Base-by-base conservation (phyloP, 306 rosid genomes). In the Begonia peltatifolia region DNA sequence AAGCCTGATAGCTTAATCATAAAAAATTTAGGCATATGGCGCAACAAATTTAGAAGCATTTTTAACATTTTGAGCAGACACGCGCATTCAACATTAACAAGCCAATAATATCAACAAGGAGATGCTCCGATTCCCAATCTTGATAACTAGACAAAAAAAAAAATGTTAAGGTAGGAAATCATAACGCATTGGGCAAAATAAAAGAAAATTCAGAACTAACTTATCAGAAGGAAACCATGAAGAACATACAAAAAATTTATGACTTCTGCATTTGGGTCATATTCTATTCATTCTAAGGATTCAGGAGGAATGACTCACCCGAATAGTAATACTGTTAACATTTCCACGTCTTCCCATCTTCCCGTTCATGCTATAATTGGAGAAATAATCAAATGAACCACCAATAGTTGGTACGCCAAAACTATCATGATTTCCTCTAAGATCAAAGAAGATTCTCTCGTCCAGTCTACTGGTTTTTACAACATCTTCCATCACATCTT, bases 351-450 rank as follows among this genome's bases (percentile, higher is more conserved):
- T 78, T 13, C 86, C 92, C 64, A 90, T 12, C 70, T 69, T 87
- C 47, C 82, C 92, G 70, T 64, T 90, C 74, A 83, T 71, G 69
- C 97, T 90, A 63, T 85, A 78, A 36, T 76, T 90, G 38, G 92
- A 76, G 58, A 78, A 90, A 78, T 76, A 90, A 78, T 90, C 95
- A 55, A 67, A 77, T 41, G 92, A 63, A 64, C 82, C 85, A 62
- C 86, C 94, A 58, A 65, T 46, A 42, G 41, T 47, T 0, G 97
- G 97, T 42, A 90, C 92, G 42, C 94, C 97, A 53, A 90, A 90
- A 59, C 66, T 83, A 66, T 90, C 97, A 68, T 83, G 97, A 63
- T 90, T 85, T 36, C 95, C 97, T 65, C 92, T 65, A 13, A 90
- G 77, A 68, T 90, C 97, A 30, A 60, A 85, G 77, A 90, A 90